These are phyloP conservation scores for Colletotrichum sp. DNA, from an alignment of 2,329 filamentous ascomycete genomes.

Conservation along the genomic window DNA sequence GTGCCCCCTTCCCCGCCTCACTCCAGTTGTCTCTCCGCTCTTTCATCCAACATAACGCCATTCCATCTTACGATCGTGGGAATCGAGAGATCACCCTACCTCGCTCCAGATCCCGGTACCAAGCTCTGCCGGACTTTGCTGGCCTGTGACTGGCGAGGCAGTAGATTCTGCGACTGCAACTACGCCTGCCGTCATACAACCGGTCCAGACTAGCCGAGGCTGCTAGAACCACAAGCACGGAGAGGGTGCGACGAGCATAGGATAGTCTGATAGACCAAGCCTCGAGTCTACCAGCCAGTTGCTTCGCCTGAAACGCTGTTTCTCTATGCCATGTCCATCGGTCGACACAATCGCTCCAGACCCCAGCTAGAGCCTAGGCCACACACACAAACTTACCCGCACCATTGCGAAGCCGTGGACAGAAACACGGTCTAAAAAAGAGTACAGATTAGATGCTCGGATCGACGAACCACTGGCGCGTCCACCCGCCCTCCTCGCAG, in stretches of 20 bases:
- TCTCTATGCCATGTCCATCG: not conserved
- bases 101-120: not conserved
- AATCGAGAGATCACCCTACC: not conserved
- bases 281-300: not conserved
- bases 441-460: not conserved
- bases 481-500: not conserved
- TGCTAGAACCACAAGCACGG: not conserved
- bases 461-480: conserved; percentile 1
- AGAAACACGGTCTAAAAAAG: not conserved
- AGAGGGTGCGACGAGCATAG: not conserved
- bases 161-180: not conserved
- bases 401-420: not conserved
- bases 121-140: not conserved
- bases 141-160: not conserved
- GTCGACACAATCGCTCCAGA: not conserved
- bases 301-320: not conserved
- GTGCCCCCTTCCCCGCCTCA: not conserved
- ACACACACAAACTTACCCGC: not conserved
- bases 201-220: not conserved
- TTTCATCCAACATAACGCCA: not conserved
- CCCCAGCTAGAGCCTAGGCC: not conserved
- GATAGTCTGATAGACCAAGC: not conserved
- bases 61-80: not conserved
- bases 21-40: not conserved
- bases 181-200: not conserved